Evolutionary conservation across 148 eudicot species (phyloP), one percentile per base, ranked within the genome.

Genomic region (Nepenthes gracilis): DNA sequence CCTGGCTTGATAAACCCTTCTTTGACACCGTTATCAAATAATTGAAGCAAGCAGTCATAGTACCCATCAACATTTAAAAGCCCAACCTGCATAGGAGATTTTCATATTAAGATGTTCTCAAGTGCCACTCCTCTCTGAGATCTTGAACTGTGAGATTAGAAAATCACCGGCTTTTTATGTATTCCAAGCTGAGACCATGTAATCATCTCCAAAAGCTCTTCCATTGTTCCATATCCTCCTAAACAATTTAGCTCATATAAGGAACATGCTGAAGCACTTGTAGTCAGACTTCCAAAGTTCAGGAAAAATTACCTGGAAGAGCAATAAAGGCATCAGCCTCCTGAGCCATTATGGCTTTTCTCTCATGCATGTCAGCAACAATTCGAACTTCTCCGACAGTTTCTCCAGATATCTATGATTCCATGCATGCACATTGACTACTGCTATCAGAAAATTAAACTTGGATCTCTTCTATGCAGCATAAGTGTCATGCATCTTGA

Each of bases 141-240:
- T 43, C 45, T 56, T 62, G 4, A 33, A 60, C 23, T 33, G 12
- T 8, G 55, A 47, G 40, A 65, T 36, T 33, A 23, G 55, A 61
- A 62, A 60, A 9, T 73, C 55, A 88, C 98, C 70, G 95, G 86
- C 68, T 92, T 92, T 59, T 77, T 80, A 79, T 92, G 96, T 64
- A 92, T 88, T 51, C 98, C 96, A 23, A 23, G 23, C 63, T 92
- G 98, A 65, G 88, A 77, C 98, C 98, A 92, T 54, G 98, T 88
- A 65, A 92, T 88, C 94, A 92, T 88, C 79, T 88, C 98, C 71
- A 92, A 55, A 45, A 74, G 50, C 74, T 92, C 98, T 58, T 92
- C 98, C 98, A 92, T 83, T 47, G 98, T 92, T 65, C 98, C 98
- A 74, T 83, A 92, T 61, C 98, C 98, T 71, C 98, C 98, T 92